A percentile compares a stretch with the other conserved stretches of the same genome.
Evolutionary conservation across 2,329 filamentous ascomycete genomes (phyloP).

Genomic region (Tolypocladium amazonense): DNA sequence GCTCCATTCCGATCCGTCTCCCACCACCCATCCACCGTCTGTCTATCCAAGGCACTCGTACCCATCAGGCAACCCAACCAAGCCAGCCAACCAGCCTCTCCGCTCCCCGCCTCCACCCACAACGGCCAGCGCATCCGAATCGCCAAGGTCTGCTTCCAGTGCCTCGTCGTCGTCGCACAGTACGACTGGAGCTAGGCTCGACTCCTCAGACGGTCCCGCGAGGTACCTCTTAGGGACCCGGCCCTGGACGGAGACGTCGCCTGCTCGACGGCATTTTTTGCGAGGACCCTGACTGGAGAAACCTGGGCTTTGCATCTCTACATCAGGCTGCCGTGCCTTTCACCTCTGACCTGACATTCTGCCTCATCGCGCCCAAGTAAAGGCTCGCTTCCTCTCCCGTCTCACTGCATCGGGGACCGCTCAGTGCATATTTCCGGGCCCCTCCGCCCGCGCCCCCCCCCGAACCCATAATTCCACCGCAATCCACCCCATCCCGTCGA

Average conservation of each 20-base stretch:
- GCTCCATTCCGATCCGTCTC: neutral
- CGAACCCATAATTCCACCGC: neutral
- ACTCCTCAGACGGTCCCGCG: conserved; percentile 4
- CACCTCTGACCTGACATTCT: neutral
- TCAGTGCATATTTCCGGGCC: neutral
- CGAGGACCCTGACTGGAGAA: neutral
- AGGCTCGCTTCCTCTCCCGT: neutral
- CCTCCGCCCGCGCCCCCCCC: neutral
- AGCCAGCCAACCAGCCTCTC: neutral
- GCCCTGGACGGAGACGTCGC: conserved; percentile 2
- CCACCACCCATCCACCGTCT: neutral
- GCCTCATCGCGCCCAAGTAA: neutral
- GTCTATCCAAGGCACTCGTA: no score
- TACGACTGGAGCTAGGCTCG: conserved; percentile 4
- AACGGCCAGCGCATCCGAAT: neutral
- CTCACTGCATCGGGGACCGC: neutral
- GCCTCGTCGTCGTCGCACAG: conserved; percentile 5
- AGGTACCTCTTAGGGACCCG: conserved; percentile 1
- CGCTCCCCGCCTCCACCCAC: neutral
- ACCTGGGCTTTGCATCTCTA: neutral
- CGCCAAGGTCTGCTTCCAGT: neutral
- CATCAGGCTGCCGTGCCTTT: neutral
- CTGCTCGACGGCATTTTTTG: neutral
- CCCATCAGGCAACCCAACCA: neutral
- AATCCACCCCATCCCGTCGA: neutral